phyloP scores from a whole-genome alignment of 257 asterid genomes.

The Linderniella brevidens region DNA sequence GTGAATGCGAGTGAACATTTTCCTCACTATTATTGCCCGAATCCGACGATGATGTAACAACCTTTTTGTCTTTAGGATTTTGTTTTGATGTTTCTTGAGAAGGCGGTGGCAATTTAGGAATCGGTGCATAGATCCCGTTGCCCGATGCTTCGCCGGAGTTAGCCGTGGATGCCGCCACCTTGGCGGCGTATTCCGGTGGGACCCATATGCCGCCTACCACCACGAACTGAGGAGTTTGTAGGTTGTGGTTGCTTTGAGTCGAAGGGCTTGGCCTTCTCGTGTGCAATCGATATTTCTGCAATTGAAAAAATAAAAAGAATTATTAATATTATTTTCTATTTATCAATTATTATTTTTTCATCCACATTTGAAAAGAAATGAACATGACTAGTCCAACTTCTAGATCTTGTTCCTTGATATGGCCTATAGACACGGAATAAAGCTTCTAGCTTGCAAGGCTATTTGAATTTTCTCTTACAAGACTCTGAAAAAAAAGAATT shows the following conservation, averaged over 20 bases:
- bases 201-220: conserved; percentile 73
- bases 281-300: conserved; percentile 60
- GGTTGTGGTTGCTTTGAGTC: conserved; percentile 21
- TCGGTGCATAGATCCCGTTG: conserved; percentile 46
- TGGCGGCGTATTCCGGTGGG: conserved; percentile 33
- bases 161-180: conserved; percentile 24
- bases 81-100: conserved; percentile 15
- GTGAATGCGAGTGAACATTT: no score
- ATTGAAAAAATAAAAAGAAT: neutral
- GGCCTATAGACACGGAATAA: no score
- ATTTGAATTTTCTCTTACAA: no score
- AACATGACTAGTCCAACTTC: neutral
- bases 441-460: no score
- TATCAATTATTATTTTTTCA: neutral
- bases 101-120: conserved; percentile 31
- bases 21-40: no score
- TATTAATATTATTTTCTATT: no score
- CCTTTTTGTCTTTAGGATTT: no score
- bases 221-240: conserved; percentile 41
- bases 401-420: neutral
- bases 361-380: neutral
- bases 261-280: conserved; percentile 41
- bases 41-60: no score
- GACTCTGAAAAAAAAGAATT: no score
- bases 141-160: conserved; percentile 25